Base-by-base conservation (phyloP, 2,329 filamentous ascomycete species). In the Endothia cerciana region DNA sequence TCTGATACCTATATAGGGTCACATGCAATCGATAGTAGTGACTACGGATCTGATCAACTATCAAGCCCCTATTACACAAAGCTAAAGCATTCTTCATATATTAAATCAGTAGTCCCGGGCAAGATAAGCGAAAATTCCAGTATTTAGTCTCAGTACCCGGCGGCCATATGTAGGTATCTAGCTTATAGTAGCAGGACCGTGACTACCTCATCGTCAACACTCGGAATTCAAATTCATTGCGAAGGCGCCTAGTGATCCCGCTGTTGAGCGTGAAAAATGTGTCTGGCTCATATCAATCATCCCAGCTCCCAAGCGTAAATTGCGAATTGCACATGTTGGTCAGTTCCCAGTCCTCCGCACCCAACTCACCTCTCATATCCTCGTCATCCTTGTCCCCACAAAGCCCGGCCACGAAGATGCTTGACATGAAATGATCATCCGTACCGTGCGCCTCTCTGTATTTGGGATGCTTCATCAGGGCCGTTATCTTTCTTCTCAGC, bases 341-440 rank as follows among this genome's bases (percentile, higher is more conserved):
- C 74, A 89, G 74, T 74, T 89, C 87, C 87, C 87, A 89, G n/a
- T 81, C 83, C 78, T 89, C 86, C 0, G 86, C 87, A n/a, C 77
- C 79, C 68, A 87, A 71, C 65, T 76, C 73, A 0, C 79, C 82
- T 43, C 75, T 69, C 15, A 75, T 72, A 0, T 76, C 78, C 63
- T 78, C 74, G 73, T 86, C 83, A 30, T 82, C 80, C 62, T 75
- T 71, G 40, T 81, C 81, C 1, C 87, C 82, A 38, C 78, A 79
- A 3, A 83, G 78, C 1, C 89, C 89, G 0, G 87, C 85, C 0
- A 88, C 83, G 75, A 91, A 91, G 71, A 87, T 78, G 3, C 85
- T 81, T 0, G 87, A 78, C 85, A 91, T 90, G 69, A 89, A 91
- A 72, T 91, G 88, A 73, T 91, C 89, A 71, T 91, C 89, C 0